phyloP scores from a whole-genome alignment of 2,329 filamentous ascomycete species.

The Ophiostoma ips region DNA sequence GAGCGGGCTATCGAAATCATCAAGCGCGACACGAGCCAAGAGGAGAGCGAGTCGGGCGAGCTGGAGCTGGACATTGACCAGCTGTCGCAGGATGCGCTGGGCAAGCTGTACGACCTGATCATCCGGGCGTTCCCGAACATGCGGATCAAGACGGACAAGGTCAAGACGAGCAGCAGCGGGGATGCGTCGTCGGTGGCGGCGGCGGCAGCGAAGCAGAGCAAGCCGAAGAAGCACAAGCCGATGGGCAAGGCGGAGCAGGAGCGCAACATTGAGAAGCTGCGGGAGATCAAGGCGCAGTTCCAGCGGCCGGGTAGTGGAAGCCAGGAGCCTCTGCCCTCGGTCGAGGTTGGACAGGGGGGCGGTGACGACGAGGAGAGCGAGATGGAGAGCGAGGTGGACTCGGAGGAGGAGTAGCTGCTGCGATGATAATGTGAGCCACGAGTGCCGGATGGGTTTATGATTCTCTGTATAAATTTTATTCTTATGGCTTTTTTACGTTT shows the following conservation, averaged over 20 bases:
- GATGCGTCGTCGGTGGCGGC: constrained; percentile 11
- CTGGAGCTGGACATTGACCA: constrained; percentile 47
- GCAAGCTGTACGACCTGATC: constrained; percentile 35
- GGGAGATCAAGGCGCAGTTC: constrained; percentile 42
- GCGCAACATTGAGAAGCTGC: constrained; percentile 48
- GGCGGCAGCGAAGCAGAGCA: constrained; percentile 24
- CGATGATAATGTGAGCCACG: background rate
- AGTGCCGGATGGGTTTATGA: background rate
- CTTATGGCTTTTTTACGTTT: background rate
- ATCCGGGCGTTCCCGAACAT: constrained; percentile 26
- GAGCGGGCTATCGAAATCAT: constrained; percentile 78
- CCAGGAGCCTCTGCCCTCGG: constrained; percentile 29
- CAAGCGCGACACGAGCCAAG: constrained; percentile 67
- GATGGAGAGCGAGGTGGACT: constrained; percentile 23
- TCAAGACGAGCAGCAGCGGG: constrained; percentile 16
- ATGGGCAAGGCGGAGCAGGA: constrained; percentile 64
- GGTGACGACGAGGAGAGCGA: constrained; percentile 23
- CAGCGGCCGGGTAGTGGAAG: constrained; percentile 32
- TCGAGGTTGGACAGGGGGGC: constrained; percentile 21
- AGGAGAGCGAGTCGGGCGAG: constrained; percentile 46
- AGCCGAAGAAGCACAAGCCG: constrained; percentile 61
- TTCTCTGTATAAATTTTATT: constrained; percentile 8
- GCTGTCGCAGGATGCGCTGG: constrained; percentile 39
- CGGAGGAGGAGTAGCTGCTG: constrained; percentile 28
- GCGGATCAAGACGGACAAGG: constrained; percentile 21